A percentile compares a stretch with the other conserved stretches of the same genome.
These are phyloP conservation scores for Hypoxylon perforatum DNA, from an alignment of 495 filamentous ascomycete genomes.

Conservation along the genomic window DNA sequence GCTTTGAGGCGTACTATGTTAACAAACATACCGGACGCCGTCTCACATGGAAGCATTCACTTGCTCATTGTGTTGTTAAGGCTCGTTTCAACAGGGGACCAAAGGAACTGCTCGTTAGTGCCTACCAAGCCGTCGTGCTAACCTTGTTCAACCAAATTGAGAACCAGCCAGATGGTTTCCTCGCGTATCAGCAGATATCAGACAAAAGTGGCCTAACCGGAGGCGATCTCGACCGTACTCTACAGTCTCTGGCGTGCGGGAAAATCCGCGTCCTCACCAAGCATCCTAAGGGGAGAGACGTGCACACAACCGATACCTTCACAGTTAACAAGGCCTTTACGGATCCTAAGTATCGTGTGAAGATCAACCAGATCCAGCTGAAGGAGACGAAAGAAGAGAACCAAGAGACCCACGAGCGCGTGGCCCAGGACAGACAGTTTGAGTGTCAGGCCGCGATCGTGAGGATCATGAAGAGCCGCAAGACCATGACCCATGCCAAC, in stretches of 20 bases:
- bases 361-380: constrained; percentile 98
- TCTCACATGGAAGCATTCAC: constrained; percentile 89
- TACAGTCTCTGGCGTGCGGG: constrained; percentile 94
- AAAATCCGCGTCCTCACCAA: constrained; percentile 88
- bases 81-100: constrained; percentile 79
- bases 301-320: constrained; percentile 81
- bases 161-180: constrained; percentile 55
- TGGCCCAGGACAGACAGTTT: constrained; percentile 88
- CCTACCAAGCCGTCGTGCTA: constrained; percentile 90
- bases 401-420: constrained; percentile 88
- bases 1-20: constrained; percentile 85
- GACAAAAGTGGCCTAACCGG: constrained; percentile 72
- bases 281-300: constrained; percentile 83
- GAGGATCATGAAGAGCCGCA: constrained; percentile 94
- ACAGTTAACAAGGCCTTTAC: constrained; percentile 78
- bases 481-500: constrained; percentile 84
- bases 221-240: constrained; percentile 82
- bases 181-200: constrained; percentile 77
- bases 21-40: constrained; percentile 86
- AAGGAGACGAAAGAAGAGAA: constrained; percentile 92
- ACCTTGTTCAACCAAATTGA: constrained; percentile 87
- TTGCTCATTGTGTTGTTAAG: constrained; percentile 85
- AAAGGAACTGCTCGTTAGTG: constrained; percentile 88
- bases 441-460: constrained; percentile 98
- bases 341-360: constrained; percentile 88